Base-by-base conservation (phyloP, 768 basidiomycete species). In the Leccinum barrowsii region DNA sequence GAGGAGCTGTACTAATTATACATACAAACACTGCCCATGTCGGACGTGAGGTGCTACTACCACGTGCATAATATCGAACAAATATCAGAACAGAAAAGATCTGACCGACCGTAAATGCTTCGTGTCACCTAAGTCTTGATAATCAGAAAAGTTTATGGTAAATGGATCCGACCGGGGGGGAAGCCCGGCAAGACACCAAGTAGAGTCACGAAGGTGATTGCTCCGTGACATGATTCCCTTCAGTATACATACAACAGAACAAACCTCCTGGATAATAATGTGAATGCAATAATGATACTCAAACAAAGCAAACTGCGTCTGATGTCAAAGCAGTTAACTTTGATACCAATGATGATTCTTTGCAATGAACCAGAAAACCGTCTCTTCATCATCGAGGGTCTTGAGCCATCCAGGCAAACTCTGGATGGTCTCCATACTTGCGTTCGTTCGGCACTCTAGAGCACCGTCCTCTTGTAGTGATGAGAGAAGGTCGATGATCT, bases 271-370 rank as follows among this genome's bases (percentile, higher is more conserved):
- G 13, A 7, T 48, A 17, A 26, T 12, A 55, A 54, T 13, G 21
- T 46, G 28, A 63, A 60, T 7, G 49, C 10, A 34, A 68, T 67
- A 70, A 67, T 54, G 53, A 69, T 68, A 68, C 24, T 46, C 10
- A n/a, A 51, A 30, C n/a, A 51, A 55, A 12, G 13, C 40, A 26
- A 19, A 8, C n/a, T 24, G 32, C 7, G 10, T 24, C 8, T 11
- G 42, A 46, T 12, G 11, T 12, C 30, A 58, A 34, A 32, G 17
- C 10, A 7, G 8, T 68, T 51, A 86, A 57, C 81, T 72, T 59
- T 84, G 81, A 76, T 88, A 92, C 89, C 90, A 91, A 53, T 79
- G 82, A 58, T 78, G 81, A 35, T 74, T 72, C 3, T 77, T 75
- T 1, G 78, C 77, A 35, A 85, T 70, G 63, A 87, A 83, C 83